phyloP scores from a whole-genome alignment of 2,329 filamentous ascomycete genomes.

The Pseudopyrenochaeta lycopersici region DNA sequence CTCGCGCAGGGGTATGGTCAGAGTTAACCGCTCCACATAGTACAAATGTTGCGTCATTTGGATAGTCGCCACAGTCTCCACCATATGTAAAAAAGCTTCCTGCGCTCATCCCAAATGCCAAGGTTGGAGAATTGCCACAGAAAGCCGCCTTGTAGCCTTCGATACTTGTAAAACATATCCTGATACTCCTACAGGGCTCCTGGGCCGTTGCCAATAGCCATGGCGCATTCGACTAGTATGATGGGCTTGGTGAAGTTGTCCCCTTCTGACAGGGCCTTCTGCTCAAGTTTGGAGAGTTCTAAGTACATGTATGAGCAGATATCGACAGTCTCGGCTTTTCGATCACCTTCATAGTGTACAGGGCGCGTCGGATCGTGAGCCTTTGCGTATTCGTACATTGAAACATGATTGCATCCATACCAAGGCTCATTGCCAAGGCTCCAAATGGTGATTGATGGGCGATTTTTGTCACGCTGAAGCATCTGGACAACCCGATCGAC shows the following conservation, averaged over 20 bases:
- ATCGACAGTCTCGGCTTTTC: conserved; percentile 67
- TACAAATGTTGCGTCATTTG: conserved; percentile 54
- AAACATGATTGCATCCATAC: conserved; percentile 72
- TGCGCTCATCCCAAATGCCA: no score
- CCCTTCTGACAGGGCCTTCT: no score
- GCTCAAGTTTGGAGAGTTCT: no score
- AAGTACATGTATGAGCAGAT: conserved; percentile 78
- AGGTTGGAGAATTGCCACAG: no score
- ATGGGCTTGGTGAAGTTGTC: no score
- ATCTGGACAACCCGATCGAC: conserved; percentile 72
- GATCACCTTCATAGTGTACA: conserved; percentile 74
- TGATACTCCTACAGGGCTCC: no score
- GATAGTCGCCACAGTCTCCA: conserved; percentile 54
- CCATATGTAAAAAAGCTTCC: conserved; percentile 37
- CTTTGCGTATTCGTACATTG: conserved; percentile 72
- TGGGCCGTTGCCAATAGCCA: no score
- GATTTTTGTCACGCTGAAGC: conserved; percentile 74
- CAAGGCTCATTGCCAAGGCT: conserved; percentile 78
- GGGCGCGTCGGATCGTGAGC: conserved; percentile 65
- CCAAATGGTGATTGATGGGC: conserved; percentile 76
- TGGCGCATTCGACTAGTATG: no score
- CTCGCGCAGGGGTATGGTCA: conserved; percentile 53
- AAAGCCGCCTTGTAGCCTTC: no score
- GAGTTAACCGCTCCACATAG: conserved; percentile 56
- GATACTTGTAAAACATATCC: no score